Conservation (phyloP, 345 rosid genomes). For the Populus alba region DNA sequence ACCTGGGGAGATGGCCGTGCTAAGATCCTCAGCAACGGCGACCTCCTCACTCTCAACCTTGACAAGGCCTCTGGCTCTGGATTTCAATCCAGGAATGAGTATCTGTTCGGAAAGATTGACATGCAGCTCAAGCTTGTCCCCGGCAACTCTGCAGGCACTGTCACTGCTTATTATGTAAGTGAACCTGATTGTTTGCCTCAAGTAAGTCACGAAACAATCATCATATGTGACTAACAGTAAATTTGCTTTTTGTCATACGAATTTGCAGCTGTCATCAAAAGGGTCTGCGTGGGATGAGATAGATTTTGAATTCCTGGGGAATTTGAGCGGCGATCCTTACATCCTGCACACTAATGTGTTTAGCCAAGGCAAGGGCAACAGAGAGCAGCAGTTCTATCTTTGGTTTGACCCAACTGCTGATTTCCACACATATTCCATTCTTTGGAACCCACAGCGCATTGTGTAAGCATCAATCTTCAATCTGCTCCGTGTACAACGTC, state of each 20-base stretch:
- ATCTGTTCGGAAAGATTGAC: conserved; percentile 58
- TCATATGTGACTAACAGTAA: background rate
- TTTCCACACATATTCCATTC: conserved; percentile 69
- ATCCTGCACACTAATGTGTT: conserved; percentile 62
- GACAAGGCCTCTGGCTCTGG: conserved; percentile 74
- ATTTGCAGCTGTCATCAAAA: conserved; percentile 46
- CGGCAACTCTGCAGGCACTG: conserved; percentile 82
- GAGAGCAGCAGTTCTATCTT: conserved; percentile 69
- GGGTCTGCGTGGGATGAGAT: conserved; percentile 69
- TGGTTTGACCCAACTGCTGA: conserved; percentile 71
- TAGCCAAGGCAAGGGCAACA: conserved; percentile 63
- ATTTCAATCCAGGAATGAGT: conserved; percentile 57
- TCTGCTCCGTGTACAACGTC: no score
- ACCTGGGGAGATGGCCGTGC: conserved; percentile 62
- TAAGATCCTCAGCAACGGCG: conserved; percentile 42
- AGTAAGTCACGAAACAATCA: background rate
- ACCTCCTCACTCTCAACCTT: conserved; percentile 50
- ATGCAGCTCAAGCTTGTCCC: conserved; percentile 70
- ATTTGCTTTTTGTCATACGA: background rate
- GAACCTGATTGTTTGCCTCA: background rate
- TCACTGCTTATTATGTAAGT: conserved; percentile 67
- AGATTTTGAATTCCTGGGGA: conserved; percentile 77
- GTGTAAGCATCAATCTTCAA: conserved; percentile 35
- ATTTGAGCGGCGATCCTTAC: conserved; percentile 62
- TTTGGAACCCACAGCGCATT: conserved; percentile 58